Base-by-base conservation (phyloP, 1,139 yeast genomes). In the Meyerozyma carpophila region DNA sequence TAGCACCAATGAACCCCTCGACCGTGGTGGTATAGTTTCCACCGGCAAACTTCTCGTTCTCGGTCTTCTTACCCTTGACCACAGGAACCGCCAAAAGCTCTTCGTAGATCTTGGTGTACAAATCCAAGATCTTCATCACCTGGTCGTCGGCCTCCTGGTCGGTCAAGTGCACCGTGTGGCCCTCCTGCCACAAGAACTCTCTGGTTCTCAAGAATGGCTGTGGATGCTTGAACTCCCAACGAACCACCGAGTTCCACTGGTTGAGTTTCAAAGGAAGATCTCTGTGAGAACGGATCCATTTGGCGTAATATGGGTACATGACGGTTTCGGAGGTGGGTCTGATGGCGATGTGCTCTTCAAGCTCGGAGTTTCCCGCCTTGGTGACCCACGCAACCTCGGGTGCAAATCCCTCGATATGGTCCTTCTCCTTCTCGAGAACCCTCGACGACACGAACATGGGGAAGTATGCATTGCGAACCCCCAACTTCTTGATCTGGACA, bases 351-450 rank as follows among this genome's bases (percentile, higher is more conserved):
- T 96, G 98, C 72, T 94, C 98, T 45, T 94, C 98, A 56, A 94
- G 78, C 43, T 93, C 98, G 27, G 96, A 86, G 42, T 72, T 68
- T 58, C 99, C 99, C 42, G 99, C 99, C 59, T 76, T 81, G 48
- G 99, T 94, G 53, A 94, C 98, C 99, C 99, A 94, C 21, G 99
- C 99, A 46, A 94, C 99, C 70, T 94, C 99, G 27, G 99, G 98
- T 41, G 99, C 98, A 66, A 94, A 94, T 34, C 99, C 99, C 69
- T 94, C 98, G 58, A 94, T 84, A 64, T 94, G 99, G 65, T 94
- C 99, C 72, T 94, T 94, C 74, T 94, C 99, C 72, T 85, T 89
- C 69, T 93, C 98, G 59, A 94, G 76, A 29, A 93, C 98, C 56
- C 82, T 79, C 43, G 89, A 77, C 9, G 98, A 90, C 41, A 94